Percentiles rank a stretch among this genome's conserved stretches.
Evolutionary conservation across 805 yeast species (phyloP).

Genomic region (Pichia nanzhaoensis): DNA sequence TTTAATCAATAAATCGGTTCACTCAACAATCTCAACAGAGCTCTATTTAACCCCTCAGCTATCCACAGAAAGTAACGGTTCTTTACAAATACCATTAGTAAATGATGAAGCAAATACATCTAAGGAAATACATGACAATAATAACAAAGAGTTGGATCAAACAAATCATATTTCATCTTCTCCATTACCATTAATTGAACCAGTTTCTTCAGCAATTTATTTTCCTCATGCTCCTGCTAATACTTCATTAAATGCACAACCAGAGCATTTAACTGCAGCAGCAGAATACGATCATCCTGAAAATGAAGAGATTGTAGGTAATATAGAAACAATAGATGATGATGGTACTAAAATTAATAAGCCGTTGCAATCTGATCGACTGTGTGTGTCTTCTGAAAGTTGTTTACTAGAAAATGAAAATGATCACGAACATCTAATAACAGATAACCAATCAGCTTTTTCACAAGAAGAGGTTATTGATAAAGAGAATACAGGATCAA

Average conservation of each 20-base stretch:
- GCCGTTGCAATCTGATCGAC: no score
- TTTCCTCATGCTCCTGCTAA: constrained; percentile 54
- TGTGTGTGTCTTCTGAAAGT: no score
- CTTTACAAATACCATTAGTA: background rate
- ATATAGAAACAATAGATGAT: background rate
- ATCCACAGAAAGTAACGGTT: background rate
- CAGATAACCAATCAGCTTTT: background rate
- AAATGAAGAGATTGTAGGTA: constrained; percentile 5
- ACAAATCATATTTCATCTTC: background rate
- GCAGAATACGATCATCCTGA: constrained; percentile 38
- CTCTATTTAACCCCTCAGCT: background rate
- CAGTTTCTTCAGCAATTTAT: constrained; percentile 64
- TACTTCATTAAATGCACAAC: constrained; percentile 9
- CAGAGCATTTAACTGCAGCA: constrained; percentile 43
- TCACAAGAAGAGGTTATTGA: background rate
- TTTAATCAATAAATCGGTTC: background rate
- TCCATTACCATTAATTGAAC: constrained; percentile 37
- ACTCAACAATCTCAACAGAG: constrained; percentile 1
- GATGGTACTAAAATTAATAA: no score
- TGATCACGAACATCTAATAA: background rate
- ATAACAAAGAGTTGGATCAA: background rate
- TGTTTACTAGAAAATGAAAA: background rate
- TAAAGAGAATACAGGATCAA: no score
- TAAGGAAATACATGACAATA: background rate
- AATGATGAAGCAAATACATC: background rate